Conservation (phyloP, 257 asterid genomes). For the Salvia splendens region DNA sequence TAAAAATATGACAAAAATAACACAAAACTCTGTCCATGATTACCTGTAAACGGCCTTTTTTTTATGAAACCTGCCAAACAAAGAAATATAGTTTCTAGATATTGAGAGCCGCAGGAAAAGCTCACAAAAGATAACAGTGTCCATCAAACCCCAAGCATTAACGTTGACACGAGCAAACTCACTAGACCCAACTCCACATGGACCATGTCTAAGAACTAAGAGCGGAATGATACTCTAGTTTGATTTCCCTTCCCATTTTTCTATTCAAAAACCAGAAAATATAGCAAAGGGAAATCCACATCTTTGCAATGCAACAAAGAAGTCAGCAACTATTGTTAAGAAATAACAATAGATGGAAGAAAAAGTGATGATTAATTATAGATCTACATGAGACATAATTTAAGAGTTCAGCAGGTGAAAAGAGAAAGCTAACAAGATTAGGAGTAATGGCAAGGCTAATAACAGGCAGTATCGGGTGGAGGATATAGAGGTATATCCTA, state of each 20-base stretch:
- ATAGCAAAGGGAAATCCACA: constrained; percentile 43
- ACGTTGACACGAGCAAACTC: constrained; percentile 8
- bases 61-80: constrained; percentile 32
- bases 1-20: neutral
- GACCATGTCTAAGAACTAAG: constrained; percentile 27
- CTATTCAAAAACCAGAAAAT: constrained; percentile 63
- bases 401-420: neutral
- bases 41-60: constrained; percentile 45
- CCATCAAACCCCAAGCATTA: constrained; percentile 21
- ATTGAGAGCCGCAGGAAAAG: constrained; percentile 24
- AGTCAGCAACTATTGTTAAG: constrained; percentile 40
- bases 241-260: constrained; percentile 53
- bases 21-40: neutral
- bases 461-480: neutral
- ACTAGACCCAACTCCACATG: constrained; percentile 25
- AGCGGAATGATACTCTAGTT: constrained; percentile 37
- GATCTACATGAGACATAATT: constrained; percentile 9
- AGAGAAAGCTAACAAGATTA: neutral
- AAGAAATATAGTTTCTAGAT: constrained; percentile 18
- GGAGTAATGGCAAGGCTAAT: constrained; percentile 21
- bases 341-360: constrained; percentile 6
- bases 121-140: constrained; percentile 16
- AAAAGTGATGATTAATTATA: constrained; percentile 8
- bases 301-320: constrained; percentile 33
- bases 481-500: neutral